Percentiles rank a stretch among this genome's conserved stretches.
Conservation (phyloP, 2,329 filamentous ascomycete species). For the Fusarium sp. region DNA sequence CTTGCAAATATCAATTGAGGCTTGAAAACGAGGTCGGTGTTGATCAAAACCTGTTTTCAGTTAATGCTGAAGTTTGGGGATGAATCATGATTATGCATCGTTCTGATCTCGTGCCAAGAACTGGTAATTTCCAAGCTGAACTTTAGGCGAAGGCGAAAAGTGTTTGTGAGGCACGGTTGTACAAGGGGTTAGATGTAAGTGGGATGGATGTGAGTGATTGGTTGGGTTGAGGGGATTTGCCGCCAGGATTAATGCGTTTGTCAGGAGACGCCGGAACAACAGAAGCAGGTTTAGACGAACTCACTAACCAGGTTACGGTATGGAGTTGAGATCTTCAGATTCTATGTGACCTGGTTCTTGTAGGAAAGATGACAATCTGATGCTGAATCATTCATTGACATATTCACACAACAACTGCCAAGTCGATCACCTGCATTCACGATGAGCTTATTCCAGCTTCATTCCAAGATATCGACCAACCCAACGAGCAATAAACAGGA, state of each 20-base stretch:
- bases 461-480: too few relatives aligned
- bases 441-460: not conserved
- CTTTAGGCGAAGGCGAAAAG: not conserved
- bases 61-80: not conserved
- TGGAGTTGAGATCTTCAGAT: too few relatives aligned
- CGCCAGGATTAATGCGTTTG: not conserved
- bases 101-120: not conserved
- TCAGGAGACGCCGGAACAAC: not conserved
- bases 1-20: not conserved
- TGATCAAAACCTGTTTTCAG: not conserved
- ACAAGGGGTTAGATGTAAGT: not conserved
- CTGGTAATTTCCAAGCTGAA: not conserved
- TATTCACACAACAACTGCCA: not conserved
- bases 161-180: not conserved
- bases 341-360: too few relatives aligned
- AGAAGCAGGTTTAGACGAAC: not conserved
- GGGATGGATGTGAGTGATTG: not conserved
- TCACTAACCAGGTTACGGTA: fast-evolving
- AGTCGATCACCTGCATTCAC: not conserved
- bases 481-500: not conserved
- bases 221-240: not conserved
- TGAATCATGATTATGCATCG: not conserved
- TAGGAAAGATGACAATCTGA: too few relatives aligned
- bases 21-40: not conserved
- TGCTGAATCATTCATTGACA: fast-evolving